These are phyloP conservation scores for Exophiala viscosa DNA, from an alignment of 2,329 filamentous ascomycete species.

Conservation along the genomic window DNA sequence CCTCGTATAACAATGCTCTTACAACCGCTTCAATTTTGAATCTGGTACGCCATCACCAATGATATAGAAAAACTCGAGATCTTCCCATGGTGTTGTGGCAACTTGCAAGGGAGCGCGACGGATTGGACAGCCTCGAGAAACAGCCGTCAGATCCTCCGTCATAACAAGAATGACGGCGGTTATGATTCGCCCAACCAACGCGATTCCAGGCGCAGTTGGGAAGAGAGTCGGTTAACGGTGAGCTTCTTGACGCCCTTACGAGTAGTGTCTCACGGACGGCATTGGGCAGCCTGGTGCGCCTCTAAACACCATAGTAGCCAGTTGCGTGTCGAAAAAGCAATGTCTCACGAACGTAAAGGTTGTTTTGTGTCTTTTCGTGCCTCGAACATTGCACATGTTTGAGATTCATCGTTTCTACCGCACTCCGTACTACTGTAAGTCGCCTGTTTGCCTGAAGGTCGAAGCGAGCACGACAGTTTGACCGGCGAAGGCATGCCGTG, in stretches of 20 bases:
- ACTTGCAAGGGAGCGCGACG: background rate
- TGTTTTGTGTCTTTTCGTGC: background rate
- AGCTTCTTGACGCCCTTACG: too few species aligned
- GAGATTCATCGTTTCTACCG: background rate
- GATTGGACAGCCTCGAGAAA: constrained; percentile 11
- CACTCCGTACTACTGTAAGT: too few species aligned
- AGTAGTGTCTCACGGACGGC: constrained; percentile 1
- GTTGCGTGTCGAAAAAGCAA: constrained; percentile 1
- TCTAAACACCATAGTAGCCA: constrained; percentile 1
- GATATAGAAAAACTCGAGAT: constrained; percentile 1
- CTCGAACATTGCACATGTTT: constrained; percentile 12
- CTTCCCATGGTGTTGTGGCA: background rate
- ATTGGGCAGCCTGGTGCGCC: constrained; percentile 9
- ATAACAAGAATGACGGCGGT: constrained; percentile 7
- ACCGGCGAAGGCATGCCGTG: constrained; percentile 10
- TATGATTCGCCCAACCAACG: constrained; percentile 15
- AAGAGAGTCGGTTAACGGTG: background rate
- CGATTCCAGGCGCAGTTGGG: constrained; percentile 4
- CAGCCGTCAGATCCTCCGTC: constrained; percentile 3
- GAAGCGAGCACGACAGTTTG: background rate
- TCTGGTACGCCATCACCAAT: constrained; percentile 19
- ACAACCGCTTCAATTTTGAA: background rate
- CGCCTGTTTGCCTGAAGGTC: constrained; percentile 16
- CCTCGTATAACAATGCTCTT: constrained; percentile 4
- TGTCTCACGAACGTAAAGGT: constrained; percentile 10